A percentile compares a stretch with the other conserved stretches of the same genome.
phyloP scores from a whole-genome alignment of 2,329 filamentous ascomycete species.

The Fusarium abutilonis region DNA sequence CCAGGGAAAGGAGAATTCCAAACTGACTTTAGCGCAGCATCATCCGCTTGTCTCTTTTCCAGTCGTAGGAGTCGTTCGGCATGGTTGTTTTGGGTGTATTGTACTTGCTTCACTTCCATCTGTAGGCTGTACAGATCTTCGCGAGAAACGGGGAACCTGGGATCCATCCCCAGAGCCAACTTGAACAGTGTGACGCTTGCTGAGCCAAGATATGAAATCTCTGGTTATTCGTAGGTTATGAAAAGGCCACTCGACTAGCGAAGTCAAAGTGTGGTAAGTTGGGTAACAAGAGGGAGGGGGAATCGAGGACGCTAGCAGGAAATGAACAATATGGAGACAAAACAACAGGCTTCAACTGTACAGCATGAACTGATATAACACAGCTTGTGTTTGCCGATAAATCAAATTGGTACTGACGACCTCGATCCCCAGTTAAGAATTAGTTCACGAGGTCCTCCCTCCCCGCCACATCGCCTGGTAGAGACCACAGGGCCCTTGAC shows the following conservation, averaged over 20 bases:
- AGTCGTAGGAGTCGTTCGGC: conserved; percentile 69
- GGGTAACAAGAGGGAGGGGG: conserved; percentile 4
- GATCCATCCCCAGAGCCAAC: conserved; percentile 66
- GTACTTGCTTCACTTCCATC: conserved; percentile 76
- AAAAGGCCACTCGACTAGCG: neutral
- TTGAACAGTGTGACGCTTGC: conserved; percentile 1
- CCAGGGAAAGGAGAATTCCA: conserved; percentile 97
- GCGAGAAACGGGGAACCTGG: conserved; percentile 66
- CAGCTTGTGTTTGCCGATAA: conserved; percentile 12
- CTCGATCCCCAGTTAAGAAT: conserved; percentile 48
- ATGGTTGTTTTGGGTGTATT: conserved; percentile 70
- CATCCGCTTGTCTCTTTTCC: conserved; percentile 74
- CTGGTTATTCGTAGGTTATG: neutral
- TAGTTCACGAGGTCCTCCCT: conserved; percentile 54
- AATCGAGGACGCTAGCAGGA: conserved; percentile 15
- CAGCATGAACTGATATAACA: conserved; percentile 25
- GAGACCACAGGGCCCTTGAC: conserved; percentile 39
- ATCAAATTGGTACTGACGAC: conserved; percentile 41
- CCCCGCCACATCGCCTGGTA: conserved; percentile 58
- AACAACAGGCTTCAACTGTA: conserved; percentile 14
- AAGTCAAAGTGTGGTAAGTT: neutral
- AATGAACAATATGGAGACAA: conserved; percentile 16
- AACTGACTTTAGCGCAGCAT: conserved; percentile 79
- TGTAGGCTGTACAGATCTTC: conserved; percentile 75
- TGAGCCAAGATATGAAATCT: neutral